phyloP scores from a whole-genome alignment of 2,329 filamentous ascomycete genomes.

The Colletotrichum eleusines region DNA sequence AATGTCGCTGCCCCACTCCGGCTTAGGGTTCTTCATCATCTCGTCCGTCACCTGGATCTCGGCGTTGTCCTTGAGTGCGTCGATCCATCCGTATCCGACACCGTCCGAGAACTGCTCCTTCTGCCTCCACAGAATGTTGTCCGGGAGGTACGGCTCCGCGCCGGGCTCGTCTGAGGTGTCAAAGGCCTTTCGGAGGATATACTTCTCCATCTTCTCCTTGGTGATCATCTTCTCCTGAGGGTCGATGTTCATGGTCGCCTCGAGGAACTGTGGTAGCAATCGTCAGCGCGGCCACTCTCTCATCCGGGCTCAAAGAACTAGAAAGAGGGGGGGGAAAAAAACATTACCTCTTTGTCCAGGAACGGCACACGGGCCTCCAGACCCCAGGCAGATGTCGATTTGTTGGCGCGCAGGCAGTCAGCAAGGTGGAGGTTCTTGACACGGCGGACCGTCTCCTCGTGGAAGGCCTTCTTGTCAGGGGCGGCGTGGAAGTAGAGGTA shows the following conservation, averaged over 20 bases:
- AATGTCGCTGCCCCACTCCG: constrained; percentile 92
- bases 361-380: constrained; percentile 98
- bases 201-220: constrained; percentile 91
- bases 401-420: constrained; percentile 98
- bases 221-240: constrained; percentile 97
- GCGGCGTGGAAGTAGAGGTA: constrained; percentile 99
- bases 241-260: constrained; percentile 93
- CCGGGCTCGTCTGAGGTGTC: constrained; percentile 90
- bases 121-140: constrained; percentile 96
- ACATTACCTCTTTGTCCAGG: constrained; percentile 86
- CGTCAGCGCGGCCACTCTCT: neutral
- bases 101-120: constrained; percentile 99
- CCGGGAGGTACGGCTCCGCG: constrained; percentile 88
- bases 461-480: constrained; percentile 91
- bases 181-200: constrained; percentile 97
- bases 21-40: constrained; percentile 98
- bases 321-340: too few species aligned
- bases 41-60: constrained; percentile 92
- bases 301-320: neutral
- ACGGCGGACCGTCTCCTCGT: constrained; percentile 92
- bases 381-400: constrained; percentile 98
- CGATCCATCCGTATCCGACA: constrained; percentile 99
- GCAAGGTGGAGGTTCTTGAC: constrained; percentile 96
- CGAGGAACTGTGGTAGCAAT: constrained; percentile 76
- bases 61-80: constrained; percentile 94